Evolutionary conservation across 805 yeast species (phyloP).

Genomic region (Ogataea neopini): DNA sequence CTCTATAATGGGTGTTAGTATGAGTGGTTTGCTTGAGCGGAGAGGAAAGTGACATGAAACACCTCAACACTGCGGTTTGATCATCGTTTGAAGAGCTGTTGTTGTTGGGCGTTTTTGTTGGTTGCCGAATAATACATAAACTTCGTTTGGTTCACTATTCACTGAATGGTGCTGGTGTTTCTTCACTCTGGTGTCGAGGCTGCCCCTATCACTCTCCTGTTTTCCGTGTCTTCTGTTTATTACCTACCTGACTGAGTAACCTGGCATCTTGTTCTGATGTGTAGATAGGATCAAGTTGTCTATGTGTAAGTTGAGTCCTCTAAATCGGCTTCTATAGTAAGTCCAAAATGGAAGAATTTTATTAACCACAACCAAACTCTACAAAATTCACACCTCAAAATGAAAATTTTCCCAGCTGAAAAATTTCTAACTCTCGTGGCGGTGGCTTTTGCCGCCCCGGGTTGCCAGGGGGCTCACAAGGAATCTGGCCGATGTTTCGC

Average conservation of each 20-base stretch:
- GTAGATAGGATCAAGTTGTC: slow-evolving; percentile 19
- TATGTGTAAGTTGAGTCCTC: slow-evolving; percentile 8
- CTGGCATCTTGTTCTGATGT: slow-evolving; percentile 72
- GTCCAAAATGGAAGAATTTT: slow-evolving; percentile 9
- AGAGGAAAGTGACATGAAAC: background rate
- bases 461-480: background rate
- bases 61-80: no score
- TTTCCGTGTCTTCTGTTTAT: background rate
- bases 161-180: no score
- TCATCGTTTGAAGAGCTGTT: background rate
- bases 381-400: slow-evolving; percentile 7
- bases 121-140: no score
- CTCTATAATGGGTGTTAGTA: slow-evolving; percentile 55
- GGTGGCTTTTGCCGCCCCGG: no score
- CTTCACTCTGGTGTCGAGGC: no score
- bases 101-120: no score
- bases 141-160: no score
- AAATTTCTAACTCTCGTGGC: slow-evolving; percentile 3
- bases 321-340: slow-evolving; percentile 7
- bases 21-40: background rate
- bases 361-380: slow-evolving; percentile 4
- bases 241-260: slow-evolving; percentile 97
- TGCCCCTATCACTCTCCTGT: slow-evolving; percentile 3
- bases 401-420: slow-evolving; percentile 12
- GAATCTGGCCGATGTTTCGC: background rate